These are phyloP conservation scores for Trametes punicea DNA, from an alignment of 768 basidiomycete genomes.

Conservation along the genomic window DNA sequence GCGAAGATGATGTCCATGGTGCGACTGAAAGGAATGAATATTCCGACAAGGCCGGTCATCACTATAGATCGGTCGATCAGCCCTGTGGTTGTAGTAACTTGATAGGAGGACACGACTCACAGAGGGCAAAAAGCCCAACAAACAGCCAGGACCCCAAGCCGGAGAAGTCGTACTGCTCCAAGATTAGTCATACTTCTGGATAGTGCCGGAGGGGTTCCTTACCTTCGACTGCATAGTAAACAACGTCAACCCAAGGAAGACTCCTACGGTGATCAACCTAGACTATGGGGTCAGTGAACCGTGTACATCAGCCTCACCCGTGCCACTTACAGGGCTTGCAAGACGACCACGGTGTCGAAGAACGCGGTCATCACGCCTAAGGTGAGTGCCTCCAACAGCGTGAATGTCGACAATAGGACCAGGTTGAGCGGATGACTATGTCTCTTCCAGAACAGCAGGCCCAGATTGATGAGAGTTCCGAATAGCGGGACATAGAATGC, in stretches of 20 bases:
- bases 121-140: slow-evolving; percentile 73
- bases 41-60: slow-evolving; percentile 75
- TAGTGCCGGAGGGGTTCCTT: slow-evolving; percentile 15
- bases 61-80: slow-evolving; percentile 37
- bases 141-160: slow-evolving; percentile 91
- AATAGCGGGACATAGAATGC: slow-evolving; percentile 75
- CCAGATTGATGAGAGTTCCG: slow-evolving; percentile 75
- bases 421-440: slow-evolving; percentile 89
- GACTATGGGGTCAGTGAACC: background rate
- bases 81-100: background rate
- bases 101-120: slow-evolving; percentile 38
- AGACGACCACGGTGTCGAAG: slow-evolving; percentile 65
- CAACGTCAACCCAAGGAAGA: slow-evolving; percentile 90
- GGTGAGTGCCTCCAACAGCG: slow-evolving; percentile 85
- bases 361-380: slow-evolving; percentile 83
- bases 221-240: slow-evolving; percentile 96
- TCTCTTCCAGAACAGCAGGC: slow-evolving; percentile 87
- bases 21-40: slow-evolving; percentile 83
- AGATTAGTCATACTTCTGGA: background rate
- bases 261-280: slow-evolving; percentile 84
- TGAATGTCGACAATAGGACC: slow-evolving; percentile 81
- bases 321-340: slow-evolving; percentile 76
- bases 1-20: slow-evolving; percentile 83
- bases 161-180: slow-evolving; percentile 82
- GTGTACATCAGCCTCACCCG: background rate